Conservation (phyloP, 1,284 basidiomycete genomes). For the Entoloma clypeatum region DNA sequence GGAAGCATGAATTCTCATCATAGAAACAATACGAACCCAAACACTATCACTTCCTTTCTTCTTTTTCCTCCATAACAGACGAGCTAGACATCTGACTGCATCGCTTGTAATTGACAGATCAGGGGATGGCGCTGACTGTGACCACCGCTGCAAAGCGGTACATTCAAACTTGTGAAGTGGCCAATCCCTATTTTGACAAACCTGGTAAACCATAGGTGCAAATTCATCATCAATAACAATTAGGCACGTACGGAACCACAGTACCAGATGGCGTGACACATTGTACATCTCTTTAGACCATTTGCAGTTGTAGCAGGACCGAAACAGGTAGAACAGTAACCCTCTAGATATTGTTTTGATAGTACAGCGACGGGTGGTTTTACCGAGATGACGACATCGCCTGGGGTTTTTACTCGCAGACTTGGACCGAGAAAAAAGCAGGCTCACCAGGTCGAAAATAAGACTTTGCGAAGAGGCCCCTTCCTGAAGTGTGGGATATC, state of each 20-base stretch:
- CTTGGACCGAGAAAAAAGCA: background rate
- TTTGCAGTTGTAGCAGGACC: conserved; percentile 29
- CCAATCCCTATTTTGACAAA: conserved; percentile 82
- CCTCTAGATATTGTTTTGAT: conserved; percentile 57
- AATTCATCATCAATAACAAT: conserved; percentile 1
- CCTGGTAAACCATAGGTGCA: conserved; percentile 35
- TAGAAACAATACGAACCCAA: conserved; percentile 51
- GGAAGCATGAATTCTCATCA: background rate
- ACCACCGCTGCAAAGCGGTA: conserved; percentile 58
- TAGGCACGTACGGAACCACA: conserved; percentile 57
- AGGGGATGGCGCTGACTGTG: conserved; percentile 41
- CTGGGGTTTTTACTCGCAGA: conserved; percentile 34
- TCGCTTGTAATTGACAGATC: conserved; percentile 60
- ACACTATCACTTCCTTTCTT: conserved; percentile 48
- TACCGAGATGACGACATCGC: conserved; percentile 51
- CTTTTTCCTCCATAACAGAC: conserved; percentile 66
- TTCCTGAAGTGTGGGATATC: conserved; percentile 28
- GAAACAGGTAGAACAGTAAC: conserved; percentile 70
- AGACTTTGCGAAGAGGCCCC: conserved; percentile 38
- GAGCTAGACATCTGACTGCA: conserved; percentile 71
- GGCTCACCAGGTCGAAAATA: conserved; percentile 36
- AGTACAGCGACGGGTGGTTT: conserved; percentile 64
- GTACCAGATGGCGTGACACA: conserved; percentile 68
- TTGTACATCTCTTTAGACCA: conserved; percentile 63
- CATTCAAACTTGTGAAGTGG: conserved; percentile 75